A percentile compares a stretch with the other conserved stretches of the same genome.
Conservation (phyloP, 73 alveolate genomes). For the Symbiodinium natans region DNA sequence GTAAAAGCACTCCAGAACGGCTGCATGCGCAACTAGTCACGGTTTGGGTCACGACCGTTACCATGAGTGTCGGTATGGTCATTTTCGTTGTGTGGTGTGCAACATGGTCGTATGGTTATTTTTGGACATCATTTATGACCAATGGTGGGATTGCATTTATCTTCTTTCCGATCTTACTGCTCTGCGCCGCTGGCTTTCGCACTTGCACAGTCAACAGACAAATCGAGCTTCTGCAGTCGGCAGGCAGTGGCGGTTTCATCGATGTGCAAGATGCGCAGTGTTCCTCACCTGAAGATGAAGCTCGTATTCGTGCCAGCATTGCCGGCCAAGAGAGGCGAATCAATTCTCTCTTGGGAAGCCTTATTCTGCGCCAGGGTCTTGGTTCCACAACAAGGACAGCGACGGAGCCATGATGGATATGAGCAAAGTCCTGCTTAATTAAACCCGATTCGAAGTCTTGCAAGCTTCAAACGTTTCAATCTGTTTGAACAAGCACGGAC, state of each 20-base stretch:
- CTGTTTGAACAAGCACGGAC: too few relatives aligned
- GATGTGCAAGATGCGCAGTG: constrained; percentile 35
- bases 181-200: neutral
- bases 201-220: neutral
- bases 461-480: too few relatives aligned
- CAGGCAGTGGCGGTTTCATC: constrained; percentile 17
- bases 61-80: neutral
- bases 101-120: neutral
- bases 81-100: neutral
- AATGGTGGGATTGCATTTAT: too few relatives aligned
- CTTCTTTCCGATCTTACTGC: neutral
- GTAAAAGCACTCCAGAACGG: neutral
- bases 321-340: neutral
- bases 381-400: neutral
- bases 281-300: constrained; percentile 2
- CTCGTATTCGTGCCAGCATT: constrained; percentile 13
- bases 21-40: neutral
- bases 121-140: neutral
- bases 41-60: neutral
- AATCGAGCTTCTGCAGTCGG: neutral
- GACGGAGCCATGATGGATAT: too few relatives aligned
- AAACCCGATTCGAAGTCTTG: too few relatives aligned
- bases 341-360: constrained; percentile 4
- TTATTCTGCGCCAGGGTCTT: neutral
- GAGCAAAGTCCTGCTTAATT: too few relatives aligned